Conservation (phyloP, 1,284 basidiomycete species). For the Stygiomarasmius scandens region DNA sequence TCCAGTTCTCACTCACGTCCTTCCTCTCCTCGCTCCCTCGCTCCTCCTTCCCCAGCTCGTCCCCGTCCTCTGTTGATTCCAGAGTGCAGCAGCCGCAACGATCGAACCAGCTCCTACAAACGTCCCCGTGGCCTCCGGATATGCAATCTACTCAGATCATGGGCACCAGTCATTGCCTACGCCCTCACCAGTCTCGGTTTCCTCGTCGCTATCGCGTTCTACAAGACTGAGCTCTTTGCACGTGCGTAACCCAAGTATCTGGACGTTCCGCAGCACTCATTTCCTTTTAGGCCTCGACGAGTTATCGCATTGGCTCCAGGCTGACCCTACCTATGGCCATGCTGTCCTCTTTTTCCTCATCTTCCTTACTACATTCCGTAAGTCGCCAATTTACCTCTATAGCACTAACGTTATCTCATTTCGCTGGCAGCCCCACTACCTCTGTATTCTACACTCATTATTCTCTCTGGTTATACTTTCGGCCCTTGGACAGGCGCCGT, state of each 20-base stretch:
- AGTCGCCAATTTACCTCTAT: constrained; percentile 38
- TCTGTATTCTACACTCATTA: constrained; percentile 86
- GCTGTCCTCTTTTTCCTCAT: constrained; percentile 76
- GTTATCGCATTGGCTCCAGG: constrained; percentile 71
- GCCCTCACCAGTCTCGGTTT: constrained; percentile 69
- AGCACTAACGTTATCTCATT: background rate
- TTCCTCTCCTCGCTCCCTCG: constrained; percentile 29
- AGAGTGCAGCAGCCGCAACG: background rate
- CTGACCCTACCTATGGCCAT: constrained; percentile 68
- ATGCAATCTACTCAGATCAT: constrained; percentile 61
- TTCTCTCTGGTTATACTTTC: constrained; percentile 86
- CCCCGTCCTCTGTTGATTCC: background rate
- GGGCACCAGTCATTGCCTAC: constrained; percentile 75
- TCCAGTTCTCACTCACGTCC: constrained; percentile 28
- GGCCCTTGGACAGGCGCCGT: constrained; percentile 79
- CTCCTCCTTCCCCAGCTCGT: constrained; percentile 22
- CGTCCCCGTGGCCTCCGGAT: constrained; percentile 56
- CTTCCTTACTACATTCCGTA: constrained; percentile 82
- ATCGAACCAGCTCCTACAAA: constrained; percentile 32
- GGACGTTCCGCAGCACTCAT: background rate
- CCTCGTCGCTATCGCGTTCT: constrained; percentile 71
- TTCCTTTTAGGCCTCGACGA: constrained; percentile 58
- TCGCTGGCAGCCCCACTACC: constrained; percentile 69
- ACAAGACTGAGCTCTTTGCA: constrained; percentile 72
- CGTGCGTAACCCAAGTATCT: constrained; percentile 46